These are phyloP conservation scores for Rhizophagus clarus DNA, from an alignment of 192 early-diverging fungal species.

Conservation along the genomic window DNA sequence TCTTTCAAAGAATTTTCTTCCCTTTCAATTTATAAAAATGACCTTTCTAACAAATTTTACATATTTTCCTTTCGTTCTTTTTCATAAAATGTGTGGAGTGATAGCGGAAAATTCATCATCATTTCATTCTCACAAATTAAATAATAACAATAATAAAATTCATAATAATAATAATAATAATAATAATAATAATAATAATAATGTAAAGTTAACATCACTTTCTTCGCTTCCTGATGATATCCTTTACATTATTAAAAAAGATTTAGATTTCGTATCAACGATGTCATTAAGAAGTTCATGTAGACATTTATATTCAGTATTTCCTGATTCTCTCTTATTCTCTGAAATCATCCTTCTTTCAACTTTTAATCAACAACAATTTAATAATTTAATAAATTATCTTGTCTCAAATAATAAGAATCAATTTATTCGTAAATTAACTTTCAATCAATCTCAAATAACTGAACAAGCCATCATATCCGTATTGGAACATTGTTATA, in stretches of 20 bases:
- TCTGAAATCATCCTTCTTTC: background rate
- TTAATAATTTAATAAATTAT: constrained; percentile 2
- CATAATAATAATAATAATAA: too few relatives aligned
- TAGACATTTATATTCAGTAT: background rate
- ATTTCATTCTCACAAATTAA: too few relatives aligned
- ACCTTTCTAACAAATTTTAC: too few relatives aligned
- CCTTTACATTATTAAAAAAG: constrained; percentile 6
- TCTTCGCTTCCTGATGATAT: constrained; percentile 5
- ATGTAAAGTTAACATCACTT: background rate
- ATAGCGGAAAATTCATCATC: too few relatives aligned
- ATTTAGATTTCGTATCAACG: constrained; percentile 6
- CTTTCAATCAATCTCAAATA: constrained; percentile 3
- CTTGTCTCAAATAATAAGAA: background rate
- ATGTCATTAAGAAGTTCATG: background rate
- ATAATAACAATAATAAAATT: too few relatives aligned
- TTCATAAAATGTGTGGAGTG: too few relatives aligned
- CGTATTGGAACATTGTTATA: background rate
- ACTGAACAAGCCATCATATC: background rate
- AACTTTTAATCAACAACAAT: background rate
- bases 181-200: background rate
- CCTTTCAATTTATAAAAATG: too few relatives aligned
- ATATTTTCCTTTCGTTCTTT: too few relatives aligned
- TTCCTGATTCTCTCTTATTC: background rate
- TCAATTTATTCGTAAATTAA: constrained; percentile 5
- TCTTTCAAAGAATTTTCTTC: too few relatives aligned